These are phyloP conservation scores for Monosporozyma servazzii DNA, from an alignment of 805 yeast genomes.

Conservation along the genomic window DNA sequence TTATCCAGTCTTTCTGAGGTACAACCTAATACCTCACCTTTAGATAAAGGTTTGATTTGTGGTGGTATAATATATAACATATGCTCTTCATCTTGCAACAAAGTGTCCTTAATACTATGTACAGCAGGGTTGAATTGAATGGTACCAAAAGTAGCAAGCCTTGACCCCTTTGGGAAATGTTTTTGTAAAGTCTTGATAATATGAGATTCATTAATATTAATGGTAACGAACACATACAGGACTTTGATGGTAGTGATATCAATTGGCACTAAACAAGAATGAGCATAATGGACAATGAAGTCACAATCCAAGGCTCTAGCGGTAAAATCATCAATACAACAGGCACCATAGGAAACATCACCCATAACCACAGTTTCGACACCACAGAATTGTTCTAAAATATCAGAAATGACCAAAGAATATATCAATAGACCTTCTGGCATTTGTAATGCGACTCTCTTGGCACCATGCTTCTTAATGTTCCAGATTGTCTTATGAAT, in stretches of 20 bases:
- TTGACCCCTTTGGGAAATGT: constrained; percentile 56
- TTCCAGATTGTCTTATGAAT: constrained; percentile 95
- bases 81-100: constrained; percentile 39
- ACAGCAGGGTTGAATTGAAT: constrained; percentile 94
- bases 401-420: constrained; percentile 83
- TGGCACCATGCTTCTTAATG: constrained; percentile 62
- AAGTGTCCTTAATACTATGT: constrained; percentile 60
- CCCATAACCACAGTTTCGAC: constrained; percentile 94
- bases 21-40: constrained; percentile 94
- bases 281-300: constrained; percentile 92
- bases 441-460: constrained; percentile 88
- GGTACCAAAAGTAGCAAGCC: constrained; percentile 84
- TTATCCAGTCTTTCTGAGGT: constrained; percentile 76
- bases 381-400: constrained; percentile 79
- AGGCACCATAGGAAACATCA: constrained; percentile 96
- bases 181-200: constrained; percentile 63
- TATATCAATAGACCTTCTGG: constrained; percentile 92
- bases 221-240: constrained; percentile 90
- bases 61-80: constrained; percentile 68
- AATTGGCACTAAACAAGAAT: constrained; percentile 91
- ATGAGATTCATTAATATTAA: constrained; percentile 77
- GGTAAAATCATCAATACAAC: constrained; percentile 94
- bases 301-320: constrained; percentile 92
- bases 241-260: constrained; percentile 87
- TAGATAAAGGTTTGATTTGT: constrained; percentile 84